phyloP scores from a whole-genome alignment of 352 stramenopile species.

The Pythium diclinum region DNA sequence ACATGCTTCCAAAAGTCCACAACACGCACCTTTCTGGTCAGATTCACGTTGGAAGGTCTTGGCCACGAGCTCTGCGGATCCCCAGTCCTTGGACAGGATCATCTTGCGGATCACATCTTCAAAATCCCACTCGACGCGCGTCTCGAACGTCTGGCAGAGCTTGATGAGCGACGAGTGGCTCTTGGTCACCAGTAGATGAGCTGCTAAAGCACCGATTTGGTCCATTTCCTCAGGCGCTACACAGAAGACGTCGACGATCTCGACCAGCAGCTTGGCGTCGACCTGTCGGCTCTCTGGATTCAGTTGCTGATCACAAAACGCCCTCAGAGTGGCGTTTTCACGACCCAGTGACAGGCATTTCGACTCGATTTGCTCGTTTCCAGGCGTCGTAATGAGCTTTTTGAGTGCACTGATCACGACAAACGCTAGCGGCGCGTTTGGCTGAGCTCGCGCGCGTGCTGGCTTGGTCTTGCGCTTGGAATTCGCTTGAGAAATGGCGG shows the following conservation, averaged over 20 bases:
- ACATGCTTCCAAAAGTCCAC: background rate
- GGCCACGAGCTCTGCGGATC: slow-evolving; percentile 47
- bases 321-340: slow-evolving; percentile 28
- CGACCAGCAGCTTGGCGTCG: slow-evolving; percentile 56
- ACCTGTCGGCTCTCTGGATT: slow-evolving; percentile 12
- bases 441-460: slow-evolving; percentile 25
- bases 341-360: slow-evolving; percentile 25
- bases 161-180: slow-evolving; percentile 54
- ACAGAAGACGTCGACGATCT: slow-evolving; percentile 55
- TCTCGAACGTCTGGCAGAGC: slow-evolving; percentile 34
- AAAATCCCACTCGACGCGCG: slow-evolving; percentile 34
- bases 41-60: slow-evolving; percentile 34
- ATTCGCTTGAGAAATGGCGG: slow-evolving; percentile 19
- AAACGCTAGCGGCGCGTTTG: slow-evolving; percentile 50
- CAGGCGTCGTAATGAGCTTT: slow-evolving; percentile 24
- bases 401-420: slow-evolving; percentile 50
- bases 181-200: slow-evolving; percentile 35
- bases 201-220: slow-evolving; percentile 26
- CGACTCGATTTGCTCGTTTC: background rate
- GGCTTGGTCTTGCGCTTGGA: slow-evolving; percentile 36
- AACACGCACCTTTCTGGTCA: slow-evolving; percentile 5
- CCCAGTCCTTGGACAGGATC: slow-evolving; percentile 57
- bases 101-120: slow-evolving; percentile 34
- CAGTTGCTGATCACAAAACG: slow-evolving; percentile 33
- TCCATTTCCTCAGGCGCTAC: slow-evolving; percentile 31